Base-by-base conservation (phyloP, 805 yeast genomes). In the Komagataella populi region DNA sequence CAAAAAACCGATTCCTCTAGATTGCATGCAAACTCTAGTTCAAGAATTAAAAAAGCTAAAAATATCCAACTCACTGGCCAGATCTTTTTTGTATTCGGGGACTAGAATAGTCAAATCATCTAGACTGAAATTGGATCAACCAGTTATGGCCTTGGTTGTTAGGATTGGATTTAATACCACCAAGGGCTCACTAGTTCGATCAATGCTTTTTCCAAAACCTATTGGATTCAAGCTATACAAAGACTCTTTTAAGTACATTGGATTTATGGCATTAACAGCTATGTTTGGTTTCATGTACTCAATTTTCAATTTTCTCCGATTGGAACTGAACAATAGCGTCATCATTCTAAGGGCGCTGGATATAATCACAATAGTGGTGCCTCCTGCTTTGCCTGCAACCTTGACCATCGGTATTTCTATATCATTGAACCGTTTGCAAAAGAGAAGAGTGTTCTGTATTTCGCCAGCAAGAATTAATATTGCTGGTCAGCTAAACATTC, bases 351-450 rank as follows among this genome's bases (percentile, higher is more conserved):
- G 99, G 58, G 98, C 98, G 0, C 70, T 93, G 51, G 99, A 93
- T 68, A 78, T 93, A 50, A 84, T 93, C 51, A 93, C 99, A 0
- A 89, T 93, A 63, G 99, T 93, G 6, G 96, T 93, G 1, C 99
- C 99, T 1, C 99, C 99, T 1, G 99, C 99, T 0, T 73, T 93
- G 47, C 99, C 99, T 0, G 99, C 99, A 0, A 93, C 99, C 0
- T 70, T 93, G 54, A 89, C 99, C 0, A 91, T 93, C 54, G 99
- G 99, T 17, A 90, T 97, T 0, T 87, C 91, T 56, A 90, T 93
- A 70, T 96, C 99, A 0, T 67, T 93, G 23, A 72, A 80, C 30
- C 73, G 98, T 55, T 70, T 93, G 55, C 81, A 87, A 55, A 68
- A 74, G 54, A 76, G 77, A 54, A 70, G 77, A 45, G 82, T 95